These are phyloP conservation scores for Schizophyllum commune DNA, from an alignment of 1,284 basidiomycete genomes.

Conservation along the genomic window DNA sequence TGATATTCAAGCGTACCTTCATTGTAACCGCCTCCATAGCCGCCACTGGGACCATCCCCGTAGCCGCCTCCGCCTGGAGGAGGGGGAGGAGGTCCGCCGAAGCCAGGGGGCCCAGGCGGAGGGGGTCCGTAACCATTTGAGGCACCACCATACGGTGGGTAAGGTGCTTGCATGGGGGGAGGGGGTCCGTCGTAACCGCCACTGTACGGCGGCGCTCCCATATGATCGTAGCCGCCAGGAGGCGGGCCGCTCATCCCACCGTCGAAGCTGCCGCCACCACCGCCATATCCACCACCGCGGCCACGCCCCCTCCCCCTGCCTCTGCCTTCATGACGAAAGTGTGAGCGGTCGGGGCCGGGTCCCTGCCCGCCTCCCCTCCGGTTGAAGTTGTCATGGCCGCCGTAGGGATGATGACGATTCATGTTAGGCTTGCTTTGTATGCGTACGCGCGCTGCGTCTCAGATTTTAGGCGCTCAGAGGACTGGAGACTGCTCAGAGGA, in stretches of 20 bases:
- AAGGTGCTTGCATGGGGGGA: conserved; percentile 58
- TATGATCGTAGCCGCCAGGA: conserved; percentile 51
- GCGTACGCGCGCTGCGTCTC: neutral
- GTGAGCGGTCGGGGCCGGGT: conserved; percentile 65
- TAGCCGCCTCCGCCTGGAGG: conserved; percentile 21
- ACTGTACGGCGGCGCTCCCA: conserved; percentile 36
- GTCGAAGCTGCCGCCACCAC: conserved; percentile 37
- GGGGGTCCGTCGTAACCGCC: conserved; percentile 39
- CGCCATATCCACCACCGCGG: conserved; percentile 51
- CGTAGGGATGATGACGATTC: conserved; percentile 53
- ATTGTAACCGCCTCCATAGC: conserved; percentile 31
- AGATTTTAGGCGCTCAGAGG: neutral
- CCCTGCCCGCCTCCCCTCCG: conserved; percentile 56
- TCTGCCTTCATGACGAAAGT: conserved; percentile 50
- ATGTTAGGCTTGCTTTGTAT: conserved; percentile 8
- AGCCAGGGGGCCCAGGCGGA: conserved; percentile 15
- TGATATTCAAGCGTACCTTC: conserved; percentile 78
- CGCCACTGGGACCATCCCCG: conserved; percentile 45
- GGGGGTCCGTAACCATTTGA: conserved; percentile 33
- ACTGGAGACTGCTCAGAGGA: neutral
- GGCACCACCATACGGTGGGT: conserved; percentile 38
- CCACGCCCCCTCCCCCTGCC: conserved; percentile 61
- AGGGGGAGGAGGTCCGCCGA: neutral
- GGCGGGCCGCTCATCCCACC: conserved; percentile 32
- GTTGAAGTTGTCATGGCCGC: conserved; percentile 69